These are phyloP conservation scores for Didymella arachidicola DNA, from an alignment of 2,329 filamentous ascomycete species.

Conservation along the genomic window DNA sequence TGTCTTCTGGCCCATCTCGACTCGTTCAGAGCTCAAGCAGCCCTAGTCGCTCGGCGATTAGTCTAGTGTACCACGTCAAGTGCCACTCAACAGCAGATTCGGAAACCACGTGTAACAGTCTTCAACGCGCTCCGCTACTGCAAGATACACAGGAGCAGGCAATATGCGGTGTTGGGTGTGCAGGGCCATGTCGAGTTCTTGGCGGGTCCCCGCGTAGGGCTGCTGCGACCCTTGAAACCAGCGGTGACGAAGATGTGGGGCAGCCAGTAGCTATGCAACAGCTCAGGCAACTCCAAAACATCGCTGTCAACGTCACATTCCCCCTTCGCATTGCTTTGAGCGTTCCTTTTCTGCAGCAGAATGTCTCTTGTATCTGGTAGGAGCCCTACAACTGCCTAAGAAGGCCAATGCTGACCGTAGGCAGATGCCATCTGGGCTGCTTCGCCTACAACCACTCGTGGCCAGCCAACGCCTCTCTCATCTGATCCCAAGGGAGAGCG, in stretches of 20 bases:
- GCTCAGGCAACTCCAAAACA: constrained; percentile 18
- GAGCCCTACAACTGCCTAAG: background rate
- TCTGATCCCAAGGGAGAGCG: constrained; percentile 88
- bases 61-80: too few species aligned
- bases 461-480: constrained; percentile 87
- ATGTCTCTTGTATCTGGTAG: constrained; percentile 35
- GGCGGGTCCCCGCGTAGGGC: constrained; percentile 6
- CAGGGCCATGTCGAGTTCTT: background rate
- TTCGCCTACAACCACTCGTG: constrained; percentile 81
- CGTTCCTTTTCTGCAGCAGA: background rate
- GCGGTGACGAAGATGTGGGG: constrained; percentile 20
- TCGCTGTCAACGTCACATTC: background rate
- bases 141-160: background rate
- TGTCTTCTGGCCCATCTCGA: background rate
- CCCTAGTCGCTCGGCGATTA: background rate
- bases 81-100: too few species aligned
- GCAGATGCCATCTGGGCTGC: constrained; percentile 81
- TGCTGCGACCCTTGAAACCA: constrained; percentile 9
- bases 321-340: constrained; percentile 9
- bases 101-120: background rate
- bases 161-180: background rate
- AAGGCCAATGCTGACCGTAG: constrained; percentile 9
- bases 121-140: background rate
- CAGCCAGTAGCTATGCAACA: constrained; percentile 11
- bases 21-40: background rate